Evolutionary conservation across 176 grass and related monocot genomes (phyloP).

Genomic region (Miscanthus lutarioriparius): DNA sequence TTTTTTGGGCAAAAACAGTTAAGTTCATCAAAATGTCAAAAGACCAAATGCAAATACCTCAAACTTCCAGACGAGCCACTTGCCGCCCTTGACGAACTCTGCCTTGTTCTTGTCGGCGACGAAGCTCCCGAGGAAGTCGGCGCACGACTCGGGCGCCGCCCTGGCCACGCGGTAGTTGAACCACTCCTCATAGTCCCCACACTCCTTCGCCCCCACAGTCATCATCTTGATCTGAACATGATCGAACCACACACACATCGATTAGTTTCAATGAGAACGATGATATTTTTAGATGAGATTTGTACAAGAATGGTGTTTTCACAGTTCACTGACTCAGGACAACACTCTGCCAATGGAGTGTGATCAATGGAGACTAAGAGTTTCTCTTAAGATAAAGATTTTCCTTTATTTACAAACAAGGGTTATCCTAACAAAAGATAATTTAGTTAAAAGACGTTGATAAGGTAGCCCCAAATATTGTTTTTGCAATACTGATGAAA

Average conservation of each 20-base stretch:
- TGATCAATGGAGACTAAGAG: background rate
- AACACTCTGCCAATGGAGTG: background rate
- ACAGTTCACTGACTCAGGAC: background rate
- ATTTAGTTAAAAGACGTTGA: background rate
- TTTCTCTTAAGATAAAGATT: background rate
- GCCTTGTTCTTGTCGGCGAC: conserved; percentile 82
- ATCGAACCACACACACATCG: background rate
- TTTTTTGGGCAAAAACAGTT: background rate
- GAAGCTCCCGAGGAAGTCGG: conserved; percentile 89
- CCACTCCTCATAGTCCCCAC: conserved; percentile 97
- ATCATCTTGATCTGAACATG: conserved; percentile 69
- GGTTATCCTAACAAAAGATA: background rate
- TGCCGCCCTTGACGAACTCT: conserved; percentile 92
- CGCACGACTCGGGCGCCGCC: conserved; percentile 81
- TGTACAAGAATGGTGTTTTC: background rate
- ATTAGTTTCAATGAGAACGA: background rate
- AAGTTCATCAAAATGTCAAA: background rate
- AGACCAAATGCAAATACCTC: conserved; percentile 57
- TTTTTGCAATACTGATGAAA: background rate
- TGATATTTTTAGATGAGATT: background rate
- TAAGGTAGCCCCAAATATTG: background rate
- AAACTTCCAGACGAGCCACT: conserved; percentile 97
- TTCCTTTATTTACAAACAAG: background rate
- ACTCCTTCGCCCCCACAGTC: conserved; percentile 76
- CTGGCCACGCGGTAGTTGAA: conserved; percentile 93